Conservation (phyloP, 495 filamentous ascomycete genomes). For the Penicillium manginii region DNA sequence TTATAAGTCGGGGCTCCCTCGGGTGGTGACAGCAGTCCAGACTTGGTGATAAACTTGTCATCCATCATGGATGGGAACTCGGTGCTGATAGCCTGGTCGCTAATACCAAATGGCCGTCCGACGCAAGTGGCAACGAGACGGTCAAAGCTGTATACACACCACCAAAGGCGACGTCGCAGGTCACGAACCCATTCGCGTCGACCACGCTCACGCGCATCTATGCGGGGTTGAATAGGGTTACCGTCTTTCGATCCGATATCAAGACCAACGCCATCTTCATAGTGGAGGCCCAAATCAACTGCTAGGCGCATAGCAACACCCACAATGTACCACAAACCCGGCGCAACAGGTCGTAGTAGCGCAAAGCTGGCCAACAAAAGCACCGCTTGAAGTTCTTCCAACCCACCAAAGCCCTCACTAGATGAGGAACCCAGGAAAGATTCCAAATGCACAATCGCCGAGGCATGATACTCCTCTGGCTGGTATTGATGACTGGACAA, state of each 20-base stretch:
- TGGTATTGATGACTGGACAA: conserved; percentile 71
- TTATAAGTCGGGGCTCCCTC: conserved; percentile 75
- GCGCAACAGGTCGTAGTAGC: conserved; percentile 84
- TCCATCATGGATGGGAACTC: conserved; percentile 89
- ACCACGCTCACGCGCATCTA: conserved; percentile 66
- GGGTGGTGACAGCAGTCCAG: conserved; percentile 66
- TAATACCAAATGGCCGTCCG: conserved; percentile 90
- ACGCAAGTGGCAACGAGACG: conserved; percentile 90
- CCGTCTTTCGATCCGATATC: conserved; percentile 48
- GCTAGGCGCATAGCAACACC: conserved; percentile 89
- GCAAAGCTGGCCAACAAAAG: conserved; percentile 90
- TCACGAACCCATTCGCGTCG: conserved; percentile 86
- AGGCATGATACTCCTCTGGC: conserved; percentile 94
- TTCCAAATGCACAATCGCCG: conserved; percentile 89
- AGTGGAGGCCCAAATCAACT: conserved; percentile 90
- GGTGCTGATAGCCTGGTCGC: conserved; percentile 90
- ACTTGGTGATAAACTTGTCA: conserved; percentile 85
- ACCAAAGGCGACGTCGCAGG: conserved; percentile 86
- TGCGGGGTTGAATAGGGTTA: conserved; percentile 33
- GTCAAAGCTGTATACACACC: conserved; percentile 95
- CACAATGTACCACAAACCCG: conserved; percentile 95
- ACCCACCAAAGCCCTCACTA: conserved; percentile 69
- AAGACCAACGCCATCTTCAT: conserved; percentile 82
- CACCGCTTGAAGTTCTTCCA: conserved; percentile 93
- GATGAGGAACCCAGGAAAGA: conserved; percentile 73